Evolutionary conservation across 768 basidiomycete species (phyloP).

Genomic region (Cytidiella melzeri): DNA sequence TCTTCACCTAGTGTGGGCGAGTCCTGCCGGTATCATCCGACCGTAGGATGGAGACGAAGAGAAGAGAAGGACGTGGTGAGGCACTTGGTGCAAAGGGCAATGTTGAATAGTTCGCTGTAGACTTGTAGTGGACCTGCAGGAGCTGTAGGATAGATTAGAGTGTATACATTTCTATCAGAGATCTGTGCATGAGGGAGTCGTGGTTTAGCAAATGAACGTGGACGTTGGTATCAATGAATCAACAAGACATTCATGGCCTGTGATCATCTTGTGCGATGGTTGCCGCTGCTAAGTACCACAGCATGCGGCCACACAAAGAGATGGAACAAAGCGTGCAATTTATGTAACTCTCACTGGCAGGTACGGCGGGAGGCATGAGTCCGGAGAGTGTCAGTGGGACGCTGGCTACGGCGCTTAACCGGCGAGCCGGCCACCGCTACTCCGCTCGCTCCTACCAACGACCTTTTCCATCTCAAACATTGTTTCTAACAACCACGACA

Average conservation of each 20-base stretch:
- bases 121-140: background rate
- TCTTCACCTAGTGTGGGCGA: background rate
- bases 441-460: background rate
- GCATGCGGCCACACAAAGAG: background rate
- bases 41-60: background rate
- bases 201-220: background rate
- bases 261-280: background rate
- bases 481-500: no score
- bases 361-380: constrained; percentile 4
- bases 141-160: background rate
- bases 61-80: background rate
- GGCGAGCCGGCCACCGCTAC: background rate
- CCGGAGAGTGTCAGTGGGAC: background rate
- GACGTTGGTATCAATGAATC: background rate
- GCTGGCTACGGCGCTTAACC: background rate
- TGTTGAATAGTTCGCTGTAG: no score
- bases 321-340: background rate
- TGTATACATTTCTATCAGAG: background rate
- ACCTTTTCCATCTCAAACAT: background rate
- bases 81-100: background rate
- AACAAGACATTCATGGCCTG: background rate
- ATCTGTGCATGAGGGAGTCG: background rate
- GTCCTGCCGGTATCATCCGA: no score
- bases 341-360: background rate
- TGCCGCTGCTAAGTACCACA: background rate